These are phyloP conservation scores for Clathrus columnatus DNA, from an alignment of 768 basidiomycete genomes.

Conservation along the genomic window DNA sequence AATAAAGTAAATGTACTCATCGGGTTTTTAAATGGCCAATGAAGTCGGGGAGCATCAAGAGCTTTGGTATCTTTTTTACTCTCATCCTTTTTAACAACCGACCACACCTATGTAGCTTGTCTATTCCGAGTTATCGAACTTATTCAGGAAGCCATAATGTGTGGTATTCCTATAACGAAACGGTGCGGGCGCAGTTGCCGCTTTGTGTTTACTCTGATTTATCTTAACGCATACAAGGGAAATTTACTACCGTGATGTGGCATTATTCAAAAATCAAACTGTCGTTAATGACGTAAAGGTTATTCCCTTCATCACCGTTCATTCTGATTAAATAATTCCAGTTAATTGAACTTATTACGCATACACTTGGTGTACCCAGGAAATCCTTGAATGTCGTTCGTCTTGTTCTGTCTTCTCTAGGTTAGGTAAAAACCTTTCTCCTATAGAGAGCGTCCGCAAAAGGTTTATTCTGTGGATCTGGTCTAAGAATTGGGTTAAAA, in stretches of 20 bases:
- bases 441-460: conserved; percentile 79
- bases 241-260: conserved; percentile 80
- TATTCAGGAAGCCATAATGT: conserved; percentile 57
- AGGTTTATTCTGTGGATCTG: conserved; percentile 71
- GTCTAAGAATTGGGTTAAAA: conserved; percentile 47
- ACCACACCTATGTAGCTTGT: conserved; percentile 41
- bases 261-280: conserved; percentile 68
- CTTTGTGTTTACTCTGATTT: conserved; percentile 4
- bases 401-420: conserved; percentile 3
- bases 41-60: conserved; percentile 25
- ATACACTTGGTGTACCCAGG: conserved; percentile 65
- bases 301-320: not conserved
- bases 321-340: conserved; percentile 22
- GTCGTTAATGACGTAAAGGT: conserved; percentile 62
- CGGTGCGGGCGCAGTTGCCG: conserved; percentile 32
- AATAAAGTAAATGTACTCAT: not conserved
- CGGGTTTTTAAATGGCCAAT: conserved; percentile 11
- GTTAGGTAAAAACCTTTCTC: not conserved
- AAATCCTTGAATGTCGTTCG: conserved; percentile 74
- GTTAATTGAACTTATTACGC: conserved; percentile 87
- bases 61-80: conserved; percentile 29
- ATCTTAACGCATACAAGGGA: conserved; percentile 40
- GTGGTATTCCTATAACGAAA: conserved; percentile 53
- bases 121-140: conserved; percentile 57
- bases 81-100: not conserved